Conservation (phyloP, 148 eudicot genomes). For the Rhododendron molle region DNA sequence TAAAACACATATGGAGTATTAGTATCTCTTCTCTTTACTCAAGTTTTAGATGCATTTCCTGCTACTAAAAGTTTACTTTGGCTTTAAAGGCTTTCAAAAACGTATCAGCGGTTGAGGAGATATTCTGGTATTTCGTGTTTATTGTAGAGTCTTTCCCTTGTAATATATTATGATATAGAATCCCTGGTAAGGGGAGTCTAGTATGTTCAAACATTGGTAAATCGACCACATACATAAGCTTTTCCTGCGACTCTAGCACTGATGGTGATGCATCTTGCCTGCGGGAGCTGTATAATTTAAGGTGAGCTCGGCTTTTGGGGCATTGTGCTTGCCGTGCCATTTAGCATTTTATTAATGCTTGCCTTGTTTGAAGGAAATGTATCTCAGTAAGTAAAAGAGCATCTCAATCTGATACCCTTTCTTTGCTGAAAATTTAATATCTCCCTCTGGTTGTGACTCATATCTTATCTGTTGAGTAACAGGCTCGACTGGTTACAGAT, state of each 20-base stretch:
- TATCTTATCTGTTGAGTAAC: conserved; percentile 20
- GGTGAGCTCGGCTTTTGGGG: conserved; percentile 99
- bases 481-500: conserved; percentile 79
- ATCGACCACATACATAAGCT: conserved; percentile 49
- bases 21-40: conserved; percentile 51
- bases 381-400: background rate
- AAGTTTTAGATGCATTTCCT: conserved; percentile 38
- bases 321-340: conserved; percentile 95
- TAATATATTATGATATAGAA: conserved; percentile 22
- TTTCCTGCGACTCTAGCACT: conserved; percentile 55
- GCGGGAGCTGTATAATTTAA: conserved; percentile 62
- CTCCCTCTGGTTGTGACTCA: conserved; percentile 18
- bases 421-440: background rate
- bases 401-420: conserved; percentile 11
- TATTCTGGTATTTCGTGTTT: conserved; percentile 62
- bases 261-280: conserved; percentile 70
- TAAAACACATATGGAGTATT: conserved; percentile 58
- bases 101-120: conserved; percentile 59
- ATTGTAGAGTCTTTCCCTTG: conserved; percentile 22
- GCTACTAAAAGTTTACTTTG: conserved; percentile 57
- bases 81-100: conserved; percentile 57
- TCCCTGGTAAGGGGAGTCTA: conserved; percentile 88
- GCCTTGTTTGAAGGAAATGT: conserved; percentile 12
- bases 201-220: conserved; percentile 55
- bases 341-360: conserved; percentile 39